Conservation (phyloP, 129 eudicot species). For the Lonicera japonica region DNA sequence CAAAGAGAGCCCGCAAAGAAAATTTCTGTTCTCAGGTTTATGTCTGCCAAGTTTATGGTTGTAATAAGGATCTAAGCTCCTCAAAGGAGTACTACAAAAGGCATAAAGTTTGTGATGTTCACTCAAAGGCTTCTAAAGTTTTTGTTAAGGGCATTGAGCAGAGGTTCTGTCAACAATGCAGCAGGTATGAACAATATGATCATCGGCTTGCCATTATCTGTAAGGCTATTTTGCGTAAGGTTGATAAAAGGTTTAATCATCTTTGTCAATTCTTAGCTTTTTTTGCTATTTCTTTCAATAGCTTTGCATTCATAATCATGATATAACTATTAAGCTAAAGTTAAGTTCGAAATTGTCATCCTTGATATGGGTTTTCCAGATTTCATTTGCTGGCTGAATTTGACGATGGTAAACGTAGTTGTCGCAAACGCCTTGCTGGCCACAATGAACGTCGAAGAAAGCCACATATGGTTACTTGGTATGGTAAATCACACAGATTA, state of each 20-base stretch:
- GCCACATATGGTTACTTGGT: constrained; percentile 30
- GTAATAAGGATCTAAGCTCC: constrained; percentile 57
- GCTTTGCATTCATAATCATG: too few relatives aligned
- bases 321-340: too few relatives aligned
- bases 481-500: constrained; percentile 26
- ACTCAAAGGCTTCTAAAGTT: constrained; percentile 68
- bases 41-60: constrained; percentile 68
- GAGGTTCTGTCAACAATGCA: constrained; percentile 92
- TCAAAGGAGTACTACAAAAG: constrained; percentile 66
- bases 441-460: constrained; percentile 73
- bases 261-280: too few relatives aligned
- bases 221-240: too few relatives aligned
- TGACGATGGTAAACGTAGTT: constrained; percentile 78
- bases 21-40: constrained; percentile 25
- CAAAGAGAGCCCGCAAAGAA: constrained; percentile 28
- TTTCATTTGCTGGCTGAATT: constrained; percentile 59
- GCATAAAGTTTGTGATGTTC: constrained; percentile 80
- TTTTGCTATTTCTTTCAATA: too few relatives aligned
- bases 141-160: constrained; percentile 72
- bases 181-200: constrained; percentile 37
- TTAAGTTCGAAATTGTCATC: too few relatives aligned
- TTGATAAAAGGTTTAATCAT: too few relatives aligned
- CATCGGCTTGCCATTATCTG: too few relatives aligned
- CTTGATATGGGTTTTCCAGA: constrained; percentile 31
- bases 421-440: constrained; percentile 69